Conservation (phyloP, 2,329 filamentous ascomycete genomes). For the Claviceps sp. region DNA sequence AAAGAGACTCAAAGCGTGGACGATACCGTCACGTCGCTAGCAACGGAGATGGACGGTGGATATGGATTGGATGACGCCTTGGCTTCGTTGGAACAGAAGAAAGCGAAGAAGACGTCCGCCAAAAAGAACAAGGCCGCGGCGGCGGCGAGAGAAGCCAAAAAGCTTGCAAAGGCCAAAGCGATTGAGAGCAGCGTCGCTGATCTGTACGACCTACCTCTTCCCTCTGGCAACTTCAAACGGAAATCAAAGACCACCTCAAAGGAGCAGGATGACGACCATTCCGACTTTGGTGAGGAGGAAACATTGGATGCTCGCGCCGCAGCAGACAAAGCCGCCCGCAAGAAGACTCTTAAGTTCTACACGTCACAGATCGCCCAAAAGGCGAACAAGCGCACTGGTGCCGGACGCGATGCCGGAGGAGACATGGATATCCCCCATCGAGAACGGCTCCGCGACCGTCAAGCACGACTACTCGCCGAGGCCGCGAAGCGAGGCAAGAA, state of each 20-base stretch:
- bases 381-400: constrained; percentile 66
- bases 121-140: constrained; percentile 23
- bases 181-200: constrained; percentile 60
- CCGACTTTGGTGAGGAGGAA: constrained; percentile 89
- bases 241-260: constrained; percentile 17
- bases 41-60: constrained; percentile 14
- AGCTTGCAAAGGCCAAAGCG: constrained; percentile 37
- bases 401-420: constrained; percentile 61
- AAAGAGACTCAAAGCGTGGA: constrained; percentile 30
- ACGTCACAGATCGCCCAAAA: constrained; percentile 96
- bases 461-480: constrained; percentile 75
- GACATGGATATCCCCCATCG: constrained; percentile 77
- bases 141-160: constrained; percentile 26
- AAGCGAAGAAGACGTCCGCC: constrained; percentile 14
- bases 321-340: constrained; percentile 76
- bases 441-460: constrained; percentile 74
- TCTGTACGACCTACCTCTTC: constrained; percentile 48
- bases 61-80: constrained; percentile 10
- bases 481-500: constrained; percentile 71
- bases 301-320: constrained; percentile 63
- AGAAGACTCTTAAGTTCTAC: constrained; percentile 93
- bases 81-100: constrained; percentile 12
- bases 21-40: constrained; percentile 3
- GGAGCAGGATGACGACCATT: constrained; percentile 47
- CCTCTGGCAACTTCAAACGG: constrained; percentile 31